Evolutionary conservation across 1,284 basidiomycete species (phyloP), one percentile per base, ranked within the genome.

Genomic region (Leucocoprinus gongylophorus): DNA sequence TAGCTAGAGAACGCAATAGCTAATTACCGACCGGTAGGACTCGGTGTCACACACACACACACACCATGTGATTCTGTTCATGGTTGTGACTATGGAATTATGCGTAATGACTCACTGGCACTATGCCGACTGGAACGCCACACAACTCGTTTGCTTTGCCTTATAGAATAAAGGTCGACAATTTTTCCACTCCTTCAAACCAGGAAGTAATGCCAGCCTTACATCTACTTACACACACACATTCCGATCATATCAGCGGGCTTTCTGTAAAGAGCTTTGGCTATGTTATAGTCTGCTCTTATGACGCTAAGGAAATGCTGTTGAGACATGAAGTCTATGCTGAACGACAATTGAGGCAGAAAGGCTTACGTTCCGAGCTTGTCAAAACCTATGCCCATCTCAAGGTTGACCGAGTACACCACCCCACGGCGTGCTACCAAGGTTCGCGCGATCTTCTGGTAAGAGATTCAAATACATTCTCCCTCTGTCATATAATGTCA

Each of bases 241-340:
- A 95, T 67, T 76, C 90, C 0, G 91, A 93, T 65, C 91, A 93
- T 62, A 73, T 87, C 50, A 69, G 67, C 40, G 88, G 88, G 3
- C 72, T 91, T 10, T 75, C 80, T 17, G 75, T 84, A 17, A 80
- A 81, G 55, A 84, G 81, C 0, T 90, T 91, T 58, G 79, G 76
- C 2, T 74, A 78, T 28, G 74, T 69, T 2, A 78, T 94, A 10
- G 65, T 89, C 46, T 94, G 91, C 65, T 89, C 89, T 0, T 66
- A 70, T 9, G 88, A 91, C 64, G 82, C 91, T 10, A 93, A 91
- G 66, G 76, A 85, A 50, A 91, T 93, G 84, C 69, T 94, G 1
- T 67, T 93, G 18, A 73, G 77, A 44, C 81, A 89, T 57, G 88
- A 94, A 61, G 75, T 81, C 0, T 84, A 81, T 54, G 67, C 67